phyloP scores from a whole-genome alignment of 2,329 filamentous ascomycete genomes.

The Coniochaeta pulveracea region DNA sequence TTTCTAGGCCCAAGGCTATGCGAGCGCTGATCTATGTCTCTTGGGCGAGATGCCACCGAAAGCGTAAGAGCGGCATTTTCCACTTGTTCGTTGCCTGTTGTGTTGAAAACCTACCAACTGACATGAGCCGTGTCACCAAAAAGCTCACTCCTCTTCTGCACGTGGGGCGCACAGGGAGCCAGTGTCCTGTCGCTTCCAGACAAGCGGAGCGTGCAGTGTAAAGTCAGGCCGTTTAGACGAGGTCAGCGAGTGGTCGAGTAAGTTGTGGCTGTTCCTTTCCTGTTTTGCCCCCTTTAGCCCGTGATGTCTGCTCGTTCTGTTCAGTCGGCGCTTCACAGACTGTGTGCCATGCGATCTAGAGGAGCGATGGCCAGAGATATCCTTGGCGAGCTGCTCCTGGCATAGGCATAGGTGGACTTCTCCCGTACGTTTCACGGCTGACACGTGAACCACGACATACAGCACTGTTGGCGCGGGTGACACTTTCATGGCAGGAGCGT shows the following conservation, averaged over 20 bases:
- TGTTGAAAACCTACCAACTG: too few species aligned
- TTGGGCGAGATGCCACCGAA: constrained; percentile 26
- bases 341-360: too few species aligned
- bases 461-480: constrained; percentile 66
- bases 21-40: constrained; percentile 36
- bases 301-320: too few species aligned
- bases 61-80: constrained; percentile 26
- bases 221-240: constrained; percentile 26
- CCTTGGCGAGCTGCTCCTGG: background rate
- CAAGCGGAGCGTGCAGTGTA: constrained; percentile 24
- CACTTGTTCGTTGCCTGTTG: too few species aligned
- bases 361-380: too few species aligned
- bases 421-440: background rate
- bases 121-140: constrained; percentile 9
- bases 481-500: constrained; percentile 62
- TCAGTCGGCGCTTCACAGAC: too few species aligned
- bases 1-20: constrained; percentile 19
- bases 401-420: too few species aligned
- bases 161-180: constrained; percentile 34
- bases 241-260: constrained; percentile 46
- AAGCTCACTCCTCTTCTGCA: constrained; percentile 28
- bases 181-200: constrained; percentile 27
- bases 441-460: constrained; percentile 10
- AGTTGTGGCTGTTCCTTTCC: constrained; percentile 18
- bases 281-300: too few species aligned